These are phyloP conservation scores for Hygrocybe coccinea DNA, from an alignment of 768 basidiomycete species.

Conservation along the genomic window DNA sequence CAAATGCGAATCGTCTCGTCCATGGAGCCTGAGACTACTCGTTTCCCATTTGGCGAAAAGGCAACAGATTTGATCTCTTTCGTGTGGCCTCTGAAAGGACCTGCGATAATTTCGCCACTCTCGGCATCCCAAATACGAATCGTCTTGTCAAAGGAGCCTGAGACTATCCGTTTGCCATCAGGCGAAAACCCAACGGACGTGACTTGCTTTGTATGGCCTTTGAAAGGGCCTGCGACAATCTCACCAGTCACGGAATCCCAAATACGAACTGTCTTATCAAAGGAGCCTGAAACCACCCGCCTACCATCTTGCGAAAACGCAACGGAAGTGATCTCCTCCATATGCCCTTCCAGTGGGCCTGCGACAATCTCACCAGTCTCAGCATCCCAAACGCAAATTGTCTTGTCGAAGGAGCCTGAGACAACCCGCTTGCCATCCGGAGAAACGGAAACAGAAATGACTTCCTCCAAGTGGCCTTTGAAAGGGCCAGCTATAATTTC, in stretches of 20 bases:
- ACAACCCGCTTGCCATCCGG: conserved; percentile 1
- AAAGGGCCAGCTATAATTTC: too few species aligned
- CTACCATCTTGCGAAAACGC: conserved; percentile 16
- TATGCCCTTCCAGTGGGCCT: conserved; percentile 1
- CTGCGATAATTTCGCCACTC: conserved; percentile 3
- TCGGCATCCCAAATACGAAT: conserved; percentile 7
- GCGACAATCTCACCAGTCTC: too few species aligned
- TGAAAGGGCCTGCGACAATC: neutral
- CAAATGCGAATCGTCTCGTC: conserved; percentile 21
- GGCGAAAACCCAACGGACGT: conserved; percentile 7
- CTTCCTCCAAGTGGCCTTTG: conserved; percentile 13
- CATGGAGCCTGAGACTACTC: conserved; percentile 18
- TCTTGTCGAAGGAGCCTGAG: too few species aligned
- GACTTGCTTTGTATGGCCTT: neutral
- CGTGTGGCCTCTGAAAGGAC: conserved; percentile 14
- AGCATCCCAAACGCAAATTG: too few species aligned
- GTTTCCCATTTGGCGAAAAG: conserved; percentile 25
- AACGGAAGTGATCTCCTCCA: conserved; percentile 5
- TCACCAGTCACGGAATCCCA: conserved; percentile 15
- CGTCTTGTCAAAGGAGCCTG: conserved; percentile 1
- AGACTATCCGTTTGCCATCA: conserved; percentile 6
- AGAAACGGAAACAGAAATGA: conserved; percentile 3
- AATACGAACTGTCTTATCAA: conserved; percentile 12
- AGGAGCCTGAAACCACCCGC: conserved; percentile 13
- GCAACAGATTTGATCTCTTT: conserved; percentile 18